phyloP scores from a whole-genome alignment of 352 stramenopile genomes.

The Halophytophthora polymorphica region DNA sequence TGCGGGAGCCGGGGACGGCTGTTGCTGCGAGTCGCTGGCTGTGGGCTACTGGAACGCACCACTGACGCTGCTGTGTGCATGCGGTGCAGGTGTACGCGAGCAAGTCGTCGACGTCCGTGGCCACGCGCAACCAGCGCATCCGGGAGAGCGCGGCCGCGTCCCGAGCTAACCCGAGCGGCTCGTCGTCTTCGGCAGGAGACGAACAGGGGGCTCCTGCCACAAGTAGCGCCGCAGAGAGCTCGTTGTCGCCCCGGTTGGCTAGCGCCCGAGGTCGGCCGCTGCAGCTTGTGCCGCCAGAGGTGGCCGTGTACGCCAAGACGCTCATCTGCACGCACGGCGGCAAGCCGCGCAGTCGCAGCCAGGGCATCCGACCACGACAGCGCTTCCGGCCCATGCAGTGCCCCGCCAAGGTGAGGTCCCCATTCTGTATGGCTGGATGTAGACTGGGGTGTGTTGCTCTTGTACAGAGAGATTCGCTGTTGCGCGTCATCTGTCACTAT shows the following conservation, averaged over 20 bases:
- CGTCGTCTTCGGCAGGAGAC: too few relatives aligned
- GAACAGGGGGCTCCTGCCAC: neutral
- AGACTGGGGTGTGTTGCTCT: too few relatives aligned
- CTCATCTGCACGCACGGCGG: slow-evolving; percentile 19
- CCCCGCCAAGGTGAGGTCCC: slow-evolving; percentile 11
- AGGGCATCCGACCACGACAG: slow-evolving; percentile 12
- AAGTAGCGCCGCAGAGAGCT: neutral
- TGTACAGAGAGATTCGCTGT: too few relatives aligned
- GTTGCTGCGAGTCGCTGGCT: neutral
- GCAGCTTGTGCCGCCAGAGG: slow-evolving; percentile 3
- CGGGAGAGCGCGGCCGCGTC: neutral
- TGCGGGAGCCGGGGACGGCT: too few relatives aligned
- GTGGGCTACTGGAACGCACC: neutral
- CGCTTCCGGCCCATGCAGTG: slow-evolving; percentile 16
- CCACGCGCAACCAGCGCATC: slow-evolving; percentile 15
- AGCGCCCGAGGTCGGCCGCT: neutral
- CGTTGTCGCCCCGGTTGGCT: neutral
- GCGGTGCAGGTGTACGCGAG: slow-evolving; percentile 8
- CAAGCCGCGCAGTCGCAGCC: slow-evolving; percentile 11
- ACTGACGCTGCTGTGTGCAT: neutral
- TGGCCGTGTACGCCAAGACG: slow-evolving; percentile 20
- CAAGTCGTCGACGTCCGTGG: slow-evolving; percentile 17
- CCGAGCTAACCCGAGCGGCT: too few relatives aligned
- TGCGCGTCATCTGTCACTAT: too few relatives aligned
- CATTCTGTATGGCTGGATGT: neutral